Base-by-base conservation (phyloP, 768 basidiomycete species). In the Tephrocybe rancida region DNA sequence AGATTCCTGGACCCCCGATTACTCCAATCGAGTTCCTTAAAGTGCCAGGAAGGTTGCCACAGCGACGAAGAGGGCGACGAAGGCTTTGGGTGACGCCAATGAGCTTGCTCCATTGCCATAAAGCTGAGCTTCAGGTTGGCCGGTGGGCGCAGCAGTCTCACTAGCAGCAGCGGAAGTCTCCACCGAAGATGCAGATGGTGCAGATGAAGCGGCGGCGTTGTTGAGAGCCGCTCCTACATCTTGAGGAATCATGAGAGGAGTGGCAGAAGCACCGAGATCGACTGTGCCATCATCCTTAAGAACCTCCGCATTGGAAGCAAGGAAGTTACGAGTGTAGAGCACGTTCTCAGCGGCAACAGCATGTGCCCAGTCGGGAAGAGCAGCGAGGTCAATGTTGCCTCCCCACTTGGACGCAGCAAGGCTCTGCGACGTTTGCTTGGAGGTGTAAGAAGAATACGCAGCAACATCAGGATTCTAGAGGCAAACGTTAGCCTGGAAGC, bases 371-470 rank as follows among this genome's bases (percentile, higher is more conserved):
- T 63, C 64, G 42, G 85, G 85, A 61, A 90, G 70, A 39, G 55
- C 37, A 32, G 70, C 64, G 62, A 90, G 70, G 68, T 89, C 82
- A 34, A 88, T 79, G 77, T 71, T 81, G 50, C 67, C 66, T 53
- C 87, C 88, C 89, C 88, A 90, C 38, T 58, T 69, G 14, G 79
- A 65, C 25, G 83, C 87, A 50, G 43, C 53, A 55, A 69, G 43
- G 64, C 77, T 84, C 67, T 71, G 72, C n/a, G 69, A 56, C 29
- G 85, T 86, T 61, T 71, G 52, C 55, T 71, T 76, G 54, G 65
- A 62, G 41, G 79, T 74, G 72, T 84, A 83, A 10, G 79, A 66
- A 61, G 73, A 70, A 69, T 85, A 86, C 3, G 84, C 78, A 19
- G 78, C 70, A 45, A 88, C 71, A 57, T 80, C 72, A 32, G 87